These are phyloP conservation scores for Hydnomerulius pinastri DNA, from an alignment of 768 basidiomycete species.

Conservation along the genomic window DNA sequence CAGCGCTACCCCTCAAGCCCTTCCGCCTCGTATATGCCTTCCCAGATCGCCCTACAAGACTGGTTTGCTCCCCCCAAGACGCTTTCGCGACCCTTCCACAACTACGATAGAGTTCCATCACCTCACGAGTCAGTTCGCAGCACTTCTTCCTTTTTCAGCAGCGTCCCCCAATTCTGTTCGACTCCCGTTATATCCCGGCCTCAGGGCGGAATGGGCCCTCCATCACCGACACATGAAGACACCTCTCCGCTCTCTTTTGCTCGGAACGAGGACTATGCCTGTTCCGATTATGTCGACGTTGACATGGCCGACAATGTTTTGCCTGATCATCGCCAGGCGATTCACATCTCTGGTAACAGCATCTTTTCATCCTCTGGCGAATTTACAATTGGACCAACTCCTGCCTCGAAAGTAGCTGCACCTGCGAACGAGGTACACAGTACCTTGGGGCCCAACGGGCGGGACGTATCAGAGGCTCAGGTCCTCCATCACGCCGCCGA, in stretches of 20 bases:
- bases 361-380: conserved; percentile 33
- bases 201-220: not conserved
- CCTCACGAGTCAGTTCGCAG: conserved; percentile 6
- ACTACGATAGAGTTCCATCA: not conserved
- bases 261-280: not conserved
- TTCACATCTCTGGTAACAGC: conserved; percentile 28
- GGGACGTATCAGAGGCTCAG: not conserved
- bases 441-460: not conserved
- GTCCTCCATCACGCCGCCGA: not conserved
- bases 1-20: conserved; percentile 23
- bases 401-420: not conserved
- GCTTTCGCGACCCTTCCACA: not conserved
- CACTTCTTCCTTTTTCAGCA: conserved; percentile 18
- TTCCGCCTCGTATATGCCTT: conserved; percentile 29
- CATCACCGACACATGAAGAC: not conserved
- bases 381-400: conserved; percentile 19
- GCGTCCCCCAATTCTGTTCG: conserved; percentile 26
- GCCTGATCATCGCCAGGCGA: conserved; percentile 5
- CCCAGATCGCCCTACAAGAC: conserved; percentile 12
- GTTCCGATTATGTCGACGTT: conserved; percentile 5
- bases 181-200: conserved; percentile 21
- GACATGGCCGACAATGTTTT: conserved; percentile 22
- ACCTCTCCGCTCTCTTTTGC: not conserved
- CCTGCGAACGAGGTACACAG: not conserved
- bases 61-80: conserved; percentile 15